Conservation (phyloP, 345 rosid species). For the Populus alba region DNA sequence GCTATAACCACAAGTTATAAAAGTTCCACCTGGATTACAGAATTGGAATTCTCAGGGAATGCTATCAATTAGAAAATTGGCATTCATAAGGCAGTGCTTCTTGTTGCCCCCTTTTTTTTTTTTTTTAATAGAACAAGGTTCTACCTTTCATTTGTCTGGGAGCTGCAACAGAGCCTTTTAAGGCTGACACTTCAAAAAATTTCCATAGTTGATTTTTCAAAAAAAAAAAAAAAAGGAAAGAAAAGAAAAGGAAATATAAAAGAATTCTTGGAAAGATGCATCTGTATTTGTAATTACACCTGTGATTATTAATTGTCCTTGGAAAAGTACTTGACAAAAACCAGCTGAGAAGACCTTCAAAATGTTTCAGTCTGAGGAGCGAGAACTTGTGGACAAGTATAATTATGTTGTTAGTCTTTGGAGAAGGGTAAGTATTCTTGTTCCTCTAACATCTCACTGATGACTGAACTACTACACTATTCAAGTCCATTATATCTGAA, state of each 20-base stretch:
- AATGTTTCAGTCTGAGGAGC: constrained; percentile 63
- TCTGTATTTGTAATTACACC: background rate
- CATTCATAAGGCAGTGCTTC: background rate
- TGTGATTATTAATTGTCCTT: constrained; percentile 4
- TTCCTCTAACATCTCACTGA: background rate
- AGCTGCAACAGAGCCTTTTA: background rate
- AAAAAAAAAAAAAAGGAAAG: background rate
- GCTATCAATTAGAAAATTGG: background rate
- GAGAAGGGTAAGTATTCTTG: constrained; percentile 70
- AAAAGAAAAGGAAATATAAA: background rate
- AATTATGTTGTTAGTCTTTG: constrained; percentile 78
- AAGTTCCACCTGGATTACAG: background rate
- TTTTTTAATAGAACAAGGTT: background rate
- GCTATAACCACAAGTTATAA: background rate
- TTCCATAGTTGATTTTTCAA: background rate
- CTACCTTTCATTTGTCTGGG: background rate
- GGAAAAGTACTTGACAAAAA: constrained; percentile 40
- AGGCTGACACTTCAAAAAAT: background rate
- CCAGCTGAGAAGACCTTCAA: constrained; percentile 74
- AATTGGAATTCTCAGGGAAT: background rate
- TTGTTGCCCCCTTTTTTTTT: background rate
- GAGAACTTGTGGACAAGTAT: constrained; percentile 77
- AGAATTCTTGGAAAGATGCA: constrained; percentile 2
- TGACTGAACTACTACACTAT: background rate
- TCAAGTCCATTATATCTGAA: background rate